Conservation (phyloP, 1,284 basidiomycete genomes). For the Moesziomyces sp. region DNA sequence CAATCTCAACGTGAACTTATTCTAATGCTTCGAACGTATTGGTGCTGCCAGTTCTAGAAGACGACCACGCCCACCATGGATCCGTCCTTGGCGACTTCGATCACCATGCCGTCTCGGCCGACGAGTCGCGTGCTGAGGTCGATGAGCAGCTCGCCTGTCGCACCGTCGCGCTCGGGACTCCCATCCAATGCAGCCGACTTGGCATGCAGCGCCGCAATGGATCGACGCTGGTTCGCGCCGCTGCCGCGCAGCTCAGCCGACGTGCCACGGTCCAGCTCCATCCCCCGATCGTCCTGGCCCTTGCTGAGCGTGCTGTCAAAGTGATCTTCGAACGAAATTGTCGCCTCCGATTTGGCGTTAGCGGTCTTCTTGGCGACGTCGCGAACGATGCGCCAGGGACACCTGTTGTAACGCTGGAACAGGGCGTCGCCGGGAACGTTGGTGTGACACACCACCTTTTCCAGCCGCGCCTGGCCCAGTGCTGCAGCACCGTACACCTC, state of each 20-base stretch:
- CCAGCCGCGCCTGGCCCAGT: slow-evolving; percentile 32
- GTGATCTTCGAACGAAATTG: slow-evolving; percentile 29
- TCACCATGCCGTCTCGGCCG: slow-evolving; percentile 34
- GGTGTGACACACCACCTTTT: slow-evolving; percentile 51
- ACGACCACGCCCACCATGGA: slow-evolving; percentile 44
- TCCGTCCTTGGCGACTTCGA: slow-evolving; percentile 39
- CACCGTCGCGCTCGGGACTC: slow-evolving; percentile 23
- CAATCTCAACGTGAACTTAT: background rate
- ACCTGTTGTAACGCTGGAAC: slow-evolving; percentile 47
- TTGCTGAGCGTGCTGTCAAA: slow-evolving; percentile 32
- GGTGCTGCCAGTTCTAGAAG: slow-evolving; percentile 10
- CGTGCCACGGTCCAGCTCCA: slow-evolving; percentile 47
- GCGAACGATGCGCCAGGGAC: slow-evolving; percentile 33
- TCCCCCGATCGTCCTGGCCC: slow-evolving; percentile 30
- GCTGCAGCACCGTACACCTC: slow-evolving; percentile 24
- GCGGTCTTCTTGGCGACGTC: background rate
- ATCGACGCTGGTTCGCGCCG: background rate
- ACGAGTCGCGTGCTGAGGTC: slow-evolving; percentile 43
- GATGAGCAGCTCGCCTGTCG: slow-evolving; percentile 26
- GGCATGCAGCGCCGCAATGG: background rate
- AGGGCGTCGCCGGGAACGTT: slow-evolving; percentile 48
- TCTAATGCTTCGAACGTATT: background rate
- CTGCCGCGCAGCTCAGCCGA: slow-evolving; percentile 36
- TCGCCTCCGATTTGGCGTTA: slow-evolving; percentile 1
- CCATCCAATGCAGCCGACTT: slow-evolving; percentile 8